These are phyloP conservation scores for Aspergillus caelatus DNA, from an alignment of 2,329 filamentous ascomycete genomes.

Conservation along the genomic window DNA sequence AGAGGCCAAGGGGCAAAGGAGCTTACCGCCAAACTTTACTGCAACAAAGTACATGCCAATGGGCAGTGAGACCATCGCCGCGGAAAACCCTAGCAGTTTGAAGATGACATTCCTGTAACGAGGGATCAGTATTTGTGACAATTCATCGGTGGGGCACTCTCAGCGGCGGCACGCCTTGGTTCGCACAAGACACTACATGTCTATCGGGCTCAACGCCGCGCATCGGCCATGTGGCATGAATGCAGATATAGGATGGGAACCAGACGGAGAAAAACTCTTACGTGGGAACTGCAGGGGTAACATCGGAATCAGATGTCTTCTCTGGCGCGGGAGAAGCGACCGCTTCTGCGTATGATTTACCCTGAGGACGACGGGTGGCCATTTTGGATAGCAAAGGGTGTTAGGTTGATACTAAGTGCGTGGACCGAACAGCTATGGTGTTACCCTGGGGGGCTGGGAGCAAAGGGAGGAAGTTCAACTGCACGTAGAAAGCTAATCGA, in stretches of 20 bases:
- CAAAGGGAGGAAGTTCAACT: background rate
- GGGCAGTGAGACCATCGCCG: conserved; percentile 86
- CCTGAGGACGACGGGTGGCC: conserved; percentile 35
- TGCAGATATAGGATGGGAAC: conserved; percentile 4
- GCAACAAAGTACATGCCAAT: conserved; percentile 88
- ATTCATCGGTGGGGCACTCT: background rate
- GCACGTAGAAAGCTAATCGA: background rate
- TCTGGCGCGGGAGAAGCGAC: conserved; percentile 35
- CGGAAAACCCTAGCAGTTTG: conserved; percentile 87
- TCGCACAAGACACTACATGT: background rate
- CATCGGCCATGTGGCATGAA: conserved; percentile 13
- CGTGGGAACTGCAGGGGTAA: conserved; percentile 80
- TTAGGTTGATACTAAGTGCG: background rate
- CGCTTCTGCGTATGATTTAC: conserved; percentile 33
- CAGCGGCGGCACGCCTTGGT: background rate
- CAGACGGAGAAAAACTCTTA: conserved; percentile 49
- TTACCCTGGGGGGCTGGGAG: background rate
- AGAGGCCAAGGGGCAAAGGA: conserved; percentile 6
- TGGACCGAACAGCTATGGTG: background rate
- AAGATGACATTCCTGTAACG: conserved; percentile 73
- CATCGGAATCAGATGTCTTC: conserved; percentile 65
- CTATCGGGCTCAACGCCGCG: background rate
- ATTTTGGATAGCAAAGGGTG: conserved; percentile 22
- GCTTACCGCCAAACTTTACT: conserved; percentile 75
- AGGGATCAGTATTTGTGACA: conserved; percentile 5